A percentile compares a stretch with the other conserved stretches of the same genome.
Evolutionary conservation across 1,139 yeast genomes (phyloP).

Genomic region (Diutina sp.): DNA sequence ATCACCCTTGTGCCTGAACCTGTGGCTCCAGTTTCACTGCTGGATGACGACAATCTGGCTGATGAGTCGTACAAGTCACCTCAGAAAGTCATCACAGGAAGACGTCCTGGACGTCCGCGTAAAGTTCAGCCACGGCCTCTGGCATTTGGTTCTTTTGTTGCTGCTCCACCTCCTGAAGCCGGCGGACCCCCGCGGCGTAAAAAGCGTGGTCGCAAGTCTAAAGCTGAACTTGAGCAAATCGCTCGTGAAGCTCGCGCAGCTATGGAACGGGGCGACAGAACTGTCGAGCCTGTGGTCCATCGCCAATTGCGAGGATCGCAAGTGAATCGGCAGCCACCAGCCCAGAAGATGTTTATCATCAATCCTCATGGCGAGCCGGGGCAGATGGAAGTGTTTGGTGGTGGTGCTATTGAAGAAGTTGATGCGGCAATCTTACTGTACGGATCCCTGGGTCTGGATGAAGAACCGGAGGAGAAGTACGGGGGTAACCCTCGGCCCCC

Average conservation of each 20-base stretch:
- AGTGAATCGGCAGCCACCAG: background rate
- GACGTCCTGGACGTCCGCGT: background rate
- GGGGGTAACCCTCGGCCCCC: background rate
- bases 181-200: background rate
- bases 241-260: background rate
- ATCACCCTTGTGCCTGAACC: slow-evolving; percentile 8
- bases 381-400: background rate
- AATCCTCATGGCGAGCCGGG: background rate
- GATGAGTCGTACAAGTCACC: background rate
- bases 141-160: background rate
- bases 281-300: background rate
- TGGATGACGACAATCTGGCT: background rate
- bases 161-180: background rate
- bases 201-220: slow-evolving; percentile 1
- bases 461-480: background rate
- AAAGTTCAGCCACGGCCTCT: background rate
- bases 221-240: slow-evolving; percentile 1
- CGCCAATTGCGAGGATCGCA: background rate
- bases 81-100: background rate
- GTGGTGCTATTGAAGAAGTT: background rate
- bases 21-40: background rate
- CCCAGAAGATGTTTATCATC: background rate
- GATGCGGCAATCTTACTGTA: background rate
- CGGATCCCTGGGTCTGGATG: background rate
- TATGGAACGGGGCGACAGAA: slow-evolving; percentile 10